These are phyloP conservation scores for Digitaria exilis DNA, from an alignment of 202 grass and related monocot species.

Conservation along the genomic window DNA sequence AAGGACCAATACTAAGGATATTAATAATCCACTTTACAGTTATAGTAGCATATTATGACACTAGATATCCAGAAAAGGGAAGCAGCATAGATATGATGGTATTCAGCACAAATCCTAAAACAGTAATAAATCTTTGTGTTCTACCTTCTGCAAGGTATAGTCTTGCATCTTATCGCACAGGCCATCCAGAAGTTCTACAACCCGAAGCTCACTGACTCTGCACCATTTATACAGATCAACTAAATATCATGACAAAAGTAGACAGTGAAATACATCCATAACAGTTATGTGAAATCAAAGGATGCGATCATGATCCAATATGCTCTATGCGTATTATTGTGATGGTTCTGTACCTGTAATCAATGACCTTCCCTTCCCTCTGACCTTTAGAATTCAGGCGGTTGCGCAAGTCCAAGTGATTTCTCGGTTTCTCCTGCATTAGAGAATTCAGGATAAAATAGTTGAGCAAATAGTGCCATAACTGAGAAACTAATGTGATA, in stretches of 20 bases:
- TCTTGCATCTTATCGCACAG: slow-evolving; percentile 98
- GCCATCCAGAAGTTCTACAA: slow-evolving; percentile 90
- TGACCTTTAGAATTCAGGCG: slow-evolving; percentile 92
- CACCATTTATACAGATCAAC: slow-evolving; percentile 26
- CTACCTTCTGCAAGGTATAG: slow-evolving; percentile 82
- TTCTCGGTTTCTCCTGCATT: slow-evolving; percentile 93
- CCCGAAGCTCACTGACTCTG: slow-evolving; percentile 95
- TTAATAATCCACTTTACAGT: not conserved
- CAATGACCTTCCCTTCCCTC: slow-evolving; percentile 94
- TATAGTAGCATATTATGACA: not conserved
- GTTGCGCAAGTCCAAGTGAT: slow-evolving; percentile 88
- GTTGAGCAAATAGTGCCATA: not conserved
- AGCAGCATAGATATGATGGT: not conserved
- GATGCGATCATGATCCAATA: not conserved
- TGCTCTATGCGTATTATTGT: not conserved
- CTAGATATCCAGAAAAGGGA: not conserved
- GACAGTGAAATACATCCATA: not conserved
- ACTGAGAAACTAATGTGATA: not conserved
- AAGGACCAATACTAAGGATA: slow-evolving; percentile 3
- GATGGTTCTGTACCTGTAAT: slow-evolving; percentile 78
- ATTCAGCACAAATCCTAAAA: not conserved
- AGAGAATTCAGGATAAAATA: slow-evolving; percentile 16
- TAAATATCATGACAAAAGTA: slow-evolving; percentile 6
- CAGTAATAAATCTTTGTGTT: not conserved
- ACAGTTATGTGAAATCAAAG: slow-evolving; percentile 5